Percentiles rank a stretch among this genome's conserved stretches.
Evolutionary conservation across 2,329 filamentous ascomycete genomes (phyloP).

Genomic region (Colletotrichum euphorbiae): DNA sequence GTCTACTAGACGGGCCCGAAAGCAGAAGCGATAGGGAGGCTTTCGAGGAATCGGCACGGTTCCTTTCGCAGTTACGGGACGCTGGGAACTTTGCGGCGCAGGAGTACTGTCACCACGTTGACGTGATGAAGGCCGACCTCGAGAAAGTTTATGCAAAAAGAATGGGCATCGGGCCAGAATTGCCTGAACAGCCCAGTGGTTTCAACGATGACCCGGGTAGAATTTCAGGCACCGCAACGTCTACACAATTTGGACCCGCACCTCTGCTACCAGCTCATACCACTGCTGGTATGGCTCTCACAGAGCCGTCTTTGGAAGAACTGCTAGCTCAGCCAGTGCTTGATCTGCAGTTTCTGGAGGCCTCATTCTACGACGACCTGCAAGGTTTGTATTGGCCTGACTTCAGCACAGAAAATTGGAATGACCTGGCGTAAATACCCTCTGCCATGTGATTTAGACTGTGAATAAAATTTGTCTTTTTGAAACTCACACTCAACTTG

Average conservation of each 20-base stretch:
- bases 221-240: not conserved
- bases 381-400: slow-evolving; percentile 42
- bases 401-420: slow-evolving; percentile 40
- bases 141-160: slow-evolving; percentile 20
- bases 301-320: slow-evolving; percentile 52
- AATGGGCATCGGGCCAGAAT: not conserved
- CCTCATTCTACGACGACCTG: slow-evolving; percentile 38
- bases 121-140: slow-evolving; percentile 46
- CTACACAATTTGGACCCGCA: not conserved
- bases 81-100: slow-evolving; percentile 55
- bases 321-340: slow-evolving; percentile 49
- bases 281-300: slow-evolving; percentile 51
- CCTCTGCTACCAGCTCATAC: slow-evolving; percentile 16
- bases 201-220: not conserved
- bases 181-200: not conserved
- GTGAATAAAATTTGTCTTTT: too few relatives aligned
- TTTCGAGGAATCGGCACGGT: slow-evolving; percentile 52
- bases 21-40: slow-evolving; percentile 51
- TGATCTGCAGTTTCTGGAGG: slow-evolving; percentile 49
- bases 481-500: too few relatives aligned
- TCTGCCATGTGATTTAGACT: too few relatives aligned
- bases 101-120: slow-evolving; percentile 56
- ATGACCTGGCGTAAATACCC: slow-evolving; percentile 23
- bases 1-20: slow-evolving; percentile 47
- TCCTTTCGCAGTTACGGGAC: slow-evolving; percentile 52